Evolutionary conservation across 73 alveolate species (phyloP), one percentile per base, ranked within the genome.

Genomic region (Paramecium octaurelia): DNA sequence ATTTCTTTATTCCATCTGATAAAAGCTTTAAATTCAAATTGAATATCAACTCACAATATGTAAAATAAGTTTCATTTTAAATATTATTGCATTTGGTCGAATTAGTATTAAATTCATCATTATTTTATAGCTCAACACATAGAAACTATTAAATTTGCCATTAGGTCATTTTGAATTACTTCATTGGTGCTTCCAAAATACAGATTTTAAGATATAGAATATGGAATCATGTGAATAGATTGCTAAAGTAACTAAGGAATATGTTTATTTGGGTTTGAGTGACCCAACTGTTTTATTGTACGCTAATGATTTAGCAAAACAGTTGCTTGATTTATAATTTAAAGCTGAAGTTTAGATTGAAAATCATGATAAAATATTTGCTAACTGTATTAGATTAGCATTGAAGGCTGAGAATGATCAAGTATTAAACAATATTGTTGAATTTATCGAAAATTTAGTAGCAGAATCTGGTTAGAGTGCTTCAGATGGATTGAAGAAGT

Each of bases 181-280:
- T 23, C 84, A 73, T 42, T 87, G 54, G 42, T 73, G 93, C 8
- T 87, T 87, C 27, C n/a, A 58, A 42, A 35, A 87, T 77, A 87
- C 93, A 23, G 93, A 87, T 59, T 87, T 87, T 35, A 87, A 87
- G 34, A 60, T 87, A 35, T 42, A 64, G 4, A 87, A 87, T 68
- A 87, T 87, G 93, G 93, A 87, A 60, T 64, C 88, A 8, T 87
- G 93, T 40, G 93, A 87, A 87, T 54, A 43, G 34, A 87, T 87
- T 18, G 93, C 93, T 2, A 87, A 87, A 59, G 73, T 60, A 16
- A 34, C 86, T 11, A 87, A 87, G 29, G 93, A 64, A 87, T 87
- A 87, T 50, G 64, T 87, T 38, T 77, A 54, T 87, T 43, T 87
- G 35, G 84, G 88, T 11, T 68, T 87, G 29, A 42, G 80, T 35